Conservation (phyloP, 1,284 basidiomycete species). For the Porodaedalea pini region DNA sequence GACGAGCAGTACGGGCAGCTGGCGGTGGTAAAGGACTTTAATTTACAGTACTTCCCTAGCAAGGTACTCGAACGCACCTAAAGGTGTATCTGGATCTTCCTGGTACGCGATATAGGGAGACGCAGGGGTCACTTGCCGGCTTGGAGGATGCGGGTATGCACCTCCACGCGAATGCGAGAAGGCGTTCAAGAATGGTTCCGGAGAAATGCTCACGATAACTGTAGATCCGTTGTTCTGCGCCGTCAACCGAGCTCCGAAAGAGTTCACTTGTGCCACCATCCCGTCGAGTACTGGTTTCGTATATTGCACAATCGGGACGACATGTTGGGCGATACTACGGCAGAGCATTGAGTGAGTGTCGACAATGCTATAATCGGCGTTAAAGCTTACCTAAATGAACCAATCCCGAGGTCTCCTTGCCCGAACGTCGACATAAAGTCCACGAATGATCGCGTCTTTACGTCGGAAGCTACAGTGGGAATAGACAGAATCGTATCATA, state of each 20-base stretch:
- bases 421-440: conserved; percentile 9
- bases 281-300: conserved; percentile 9
- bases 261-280: not conserved
- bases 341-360: not conserved
- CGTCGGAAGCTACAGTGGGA: not conserved
- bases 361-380: not conserved
- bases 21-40: not conserved
- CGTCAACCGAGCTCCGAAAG: not conserved
- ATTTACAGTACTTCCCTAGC: not conserved
- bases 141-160: conserved; percentile 15
- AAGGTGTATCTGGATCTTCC: not conserved
- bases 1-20: not conserved
- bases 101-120: conserved; percentile 2
- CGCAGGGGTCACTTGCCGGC: not conserved
- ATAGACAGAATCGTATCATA: conserved; percentile 10
- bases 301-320: conserved; percentile 13
- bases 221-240: not conserved
- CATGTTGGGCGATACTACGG: conserved; percentile 9
- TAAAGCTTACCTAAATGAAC: conserved; percentile 9
- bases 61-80: not conserved
- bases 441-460: conserved; percentile 5
- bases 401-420: conserved; percentile 6
- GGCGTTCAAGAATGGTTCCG: conserved; percentile 9
- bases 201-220: conserved; percentile 5
- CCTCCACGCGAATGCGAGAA: conserved; percentile 14